Evolutionary conservation across 169 alveolate species (phyloP).

Genomic region (Plasmodium knowlesi): DNA sequence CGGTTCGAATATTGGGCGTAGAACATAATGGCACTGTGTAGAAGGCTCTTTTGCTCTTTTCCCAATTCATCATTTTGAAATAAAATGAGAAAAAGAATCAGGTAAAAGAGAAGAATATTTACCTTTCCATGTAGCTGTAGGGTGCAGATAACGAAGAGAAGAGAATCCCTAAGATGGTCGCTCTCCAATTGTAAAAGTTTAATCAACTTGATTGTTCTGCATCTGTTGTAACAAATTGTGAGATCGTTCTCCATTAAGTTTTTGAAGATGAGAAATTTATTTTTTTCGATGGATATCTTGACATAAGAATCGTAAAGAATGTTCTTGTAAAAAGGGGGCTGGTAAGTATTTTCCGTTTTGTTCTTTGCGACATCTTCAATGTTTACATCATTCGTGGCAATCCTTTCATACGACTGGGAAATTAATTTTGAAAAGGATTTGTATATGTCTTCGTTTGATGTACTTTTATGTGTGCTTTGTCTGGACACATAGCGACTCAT

Average conservation of each 20-base stretch:
- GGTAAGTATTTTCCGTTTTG: not conserved
- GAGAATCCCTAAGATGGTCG: constrained; percentile 8
- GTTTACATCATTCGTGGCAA: not conserved
- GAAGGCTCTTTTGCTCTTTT: not conserved
- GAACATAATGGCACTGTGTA: constrained; percentile 6
- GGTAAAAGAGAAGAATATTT: constrained; percentile 4
- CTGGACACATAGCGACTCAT: not conserved
- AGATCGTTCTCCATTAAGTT: constrained; percentile 32
- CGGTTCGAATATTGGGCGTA: not conserved
- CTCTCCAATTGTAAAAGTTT: constrained; percentile 17
- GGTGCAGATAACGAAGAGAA: constrained; percentile 18
- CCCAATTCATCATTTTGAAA: constrained; percentile 25
- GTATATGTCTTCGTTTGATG: constrained; percentile 48
- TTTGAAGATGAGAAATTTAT: constrained; percentile 32
- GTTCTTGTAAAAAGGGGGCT: not conserved
- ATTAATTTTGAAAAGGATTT: constrained; percentile 35
- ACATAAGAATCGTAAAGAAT: constrained; percentile 32
- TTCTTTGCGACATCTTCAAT: not conserved
- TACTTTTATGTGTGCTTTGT: not conserved
- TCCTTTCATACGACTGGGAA: constrained; percentile 15
- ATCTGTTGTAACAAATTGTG: not conserved
- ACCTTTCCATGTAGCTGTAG: constrained; percentile 3
- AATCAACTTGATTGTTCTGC: constrained; percentile 3
- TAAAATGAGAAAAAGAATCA: constrained; percentile 37
- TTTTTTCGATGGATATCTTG: constrained; percentile 21